Percentiles rank a stretch among this genome's conserved stretches.
These are phyloP conservation scores for Yarrowia osloensis DNA, from an alignment of 805 yeast genomes.

Conservation along the genomic window DNA sequence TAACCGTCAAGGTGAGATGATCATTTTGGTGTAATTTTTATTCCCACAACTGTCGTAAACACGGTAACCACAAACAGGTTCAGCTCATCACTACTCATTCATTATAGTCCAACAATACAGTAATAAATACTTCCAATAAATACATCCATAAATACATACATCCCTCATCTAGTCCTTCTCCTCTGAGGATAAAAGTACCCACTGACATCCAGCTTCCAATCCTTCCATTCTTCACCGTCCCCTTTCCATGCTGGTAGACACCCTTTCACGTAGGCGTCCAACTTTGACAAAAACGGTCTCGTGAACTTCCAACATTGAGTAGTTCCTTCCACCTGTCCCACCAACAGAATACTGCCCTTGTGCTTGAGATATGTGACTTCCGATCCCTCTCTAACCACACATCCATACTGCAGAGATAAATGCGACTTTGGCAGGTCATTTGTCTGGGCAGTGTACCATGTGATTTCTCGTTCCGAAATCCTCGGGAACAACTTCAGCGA, in stretches of 20 bases:
- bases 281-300: background rate
- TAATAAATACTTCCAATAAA: background rate
- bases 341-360: background rate
- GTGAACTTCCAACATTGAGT: conserved; percentile 22
- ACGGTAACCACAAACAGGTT: no score
- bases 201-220: background rate
- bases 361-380: conserved; percentile 2
- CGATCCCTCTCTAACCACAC: conserved; percentile 1
- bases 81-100: no score
- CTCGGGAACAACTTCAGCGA: background rate
- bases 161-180: conserved; percentile 1
- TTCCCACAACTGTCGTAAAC: no score
- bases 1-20: background rate
- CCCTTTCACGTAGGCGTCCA: background rate
- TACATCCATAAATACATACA: background rate
- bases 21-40: background rate
- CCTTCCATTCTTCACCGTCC: conserved; percentile 1
- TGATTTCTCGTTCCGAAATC: background rate
- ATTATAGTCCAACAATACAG: no score
- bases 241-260: conserved; percentile 1
- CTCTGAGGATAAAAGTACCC: conserved; percentile 9
- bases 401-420: background rate
- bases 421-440: background rate
- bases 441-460: background rate
- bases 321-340: conserved; percentile 1